These are phyloP conservation scores for Phytophthora crassamura DNA, from an alignment of 352 stramenopile species.

Conservation along the genomic window DNA sequence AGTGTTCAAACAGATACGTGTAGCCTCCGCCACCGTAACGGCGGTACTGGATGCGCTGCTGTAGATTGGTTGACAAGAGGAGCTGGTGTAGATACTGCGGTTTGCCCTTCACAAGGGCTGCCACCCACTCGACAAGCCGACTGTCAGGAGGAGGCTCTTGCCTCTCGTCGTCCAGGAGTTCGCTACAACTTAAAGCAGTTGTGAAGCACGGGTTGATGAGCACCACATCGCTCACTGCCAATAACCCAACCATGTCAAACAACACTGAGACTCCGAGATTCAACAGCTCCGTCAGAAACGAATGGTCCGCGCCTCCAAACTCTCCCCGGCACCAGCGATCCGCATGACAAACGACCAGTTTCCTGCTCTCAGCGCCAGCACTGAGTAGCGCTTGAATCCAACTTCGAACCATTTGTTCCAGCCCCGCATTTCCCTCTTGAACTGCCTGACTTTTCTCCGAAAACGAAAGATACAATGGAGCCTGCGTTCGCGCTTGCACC, in stretches of 20 bases:
- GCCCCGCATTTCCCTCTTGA: background rate
- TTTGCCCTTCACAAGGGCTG: constrained; percentile 35
- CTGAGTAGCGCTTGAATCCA: constrained; percentile 51
- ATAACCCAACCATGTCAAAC: constrained; percentile 74
- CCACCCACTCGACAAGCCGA: constrained; percentile 48
- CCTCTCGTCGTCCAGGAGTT: background rate
- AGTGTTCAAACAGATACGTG: constrained; percentile 59
- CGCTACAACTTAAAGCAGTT: background rate
- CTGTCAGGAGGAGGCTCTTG: constrained; percentile 51
- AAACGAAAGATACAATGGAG: constrained; percentile 76
- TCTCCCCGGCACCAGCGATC: constrained; percentile 64
- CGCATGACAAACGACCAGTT: constrained; percentile 73
- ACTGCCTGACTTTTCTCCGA: constrained; percentile 17
- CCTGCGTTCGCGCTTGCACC: constrained; percentile 60
- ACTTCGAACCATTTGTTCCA: constrained; percentile 28
- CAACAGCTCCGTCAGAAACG: constrained; percentile 55
- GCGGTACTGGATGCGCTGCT: constrained; percentile 73
- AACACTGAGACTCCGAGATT: constrained; percentile 51
- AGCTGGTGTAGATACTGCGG: constrained; percentile 40
- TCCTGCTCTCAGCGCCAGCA: constrained; percentile 46
- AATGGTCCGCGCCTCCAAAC: background rate
- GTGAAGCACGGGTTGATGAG: constrained; percentile 44
- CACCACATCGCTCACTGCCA: constrained; percentile 61
- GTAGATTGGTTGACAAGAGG: constrained; percentile 69
- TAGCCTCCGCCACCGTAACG: constrained; percentile 78